Conservation (phyloP, 2,329 filamentous ascomycete species). For the Xylaria multiplex region DNA sequence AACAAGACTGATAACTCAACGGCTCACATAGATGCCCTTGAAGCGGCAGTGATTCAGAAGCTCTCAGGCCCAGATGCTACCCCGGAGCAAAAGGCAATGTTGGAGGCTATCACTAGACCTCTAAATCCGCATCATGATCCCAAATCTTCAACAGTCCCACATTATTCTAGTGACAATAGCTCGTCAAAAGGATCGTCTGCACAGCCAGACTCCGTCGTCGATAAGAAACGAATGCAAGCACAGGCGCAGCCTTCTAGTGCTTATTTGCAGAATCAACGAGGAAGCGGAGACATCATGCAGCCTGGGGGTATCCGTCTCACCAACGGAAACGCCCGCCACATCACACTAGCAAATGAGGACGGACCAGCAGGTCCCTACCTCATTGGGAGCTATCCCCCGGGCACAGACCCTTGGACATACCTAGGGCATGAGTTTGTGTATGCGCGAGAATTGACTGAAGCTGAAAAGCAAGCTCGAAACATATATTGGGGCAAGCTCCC, state of each 20-base stretch:
- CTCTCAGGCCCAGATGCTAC: constrained; percentile 30
- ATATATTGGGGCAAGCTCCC: constrained; percentile 70
- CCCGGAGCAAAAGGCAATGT: constrained; percentile 28
- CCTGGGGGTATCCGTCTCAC: constrained; percentile 28
- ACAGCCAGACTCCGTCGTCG: neutral
- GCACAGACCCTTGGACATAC: constrained; percentile 54
- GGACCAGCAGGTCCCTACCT: constrained; percentile 60
- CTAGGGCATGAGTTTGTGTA: constrained; percentile 64
- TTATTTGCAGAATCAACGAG: constrained; percentile 30
- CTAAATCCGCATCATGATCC: constrained; percentile 31
- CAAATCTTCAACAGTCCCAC: constrained; percentile 9
- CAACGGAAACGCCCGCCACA: constrained; percentile 22
- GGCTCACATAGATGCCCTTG: constrained; percentile 40
- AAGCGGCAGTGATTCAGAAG: constrained; percentile 40
- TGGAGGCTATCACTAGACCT: constrained; percentile 31
- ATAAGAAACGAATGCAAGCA: constrained; percentile 21
- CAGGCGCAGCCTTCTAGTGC: constrained; percentile 22
- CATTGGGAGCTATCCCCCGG: constrained; percentile 61
- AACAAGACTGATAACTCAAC: constrained; percentile 40
- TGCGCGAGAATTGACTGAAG: constrained; percentile 64
- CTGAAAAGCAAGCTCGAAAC: constrained; percentile 67
- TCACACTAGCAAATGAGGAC: constrained; percentile 19
- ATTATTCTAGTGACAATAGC: constrained; percentile 26
- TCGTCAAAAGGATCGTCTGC: constrained; percentile 26
- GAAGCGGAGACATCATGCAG: constrained; percentile 32